phyloP scores from a whole-genome alignment of 1,284 basidiomycete genomes.

The Naganishia sp. region DNA sequence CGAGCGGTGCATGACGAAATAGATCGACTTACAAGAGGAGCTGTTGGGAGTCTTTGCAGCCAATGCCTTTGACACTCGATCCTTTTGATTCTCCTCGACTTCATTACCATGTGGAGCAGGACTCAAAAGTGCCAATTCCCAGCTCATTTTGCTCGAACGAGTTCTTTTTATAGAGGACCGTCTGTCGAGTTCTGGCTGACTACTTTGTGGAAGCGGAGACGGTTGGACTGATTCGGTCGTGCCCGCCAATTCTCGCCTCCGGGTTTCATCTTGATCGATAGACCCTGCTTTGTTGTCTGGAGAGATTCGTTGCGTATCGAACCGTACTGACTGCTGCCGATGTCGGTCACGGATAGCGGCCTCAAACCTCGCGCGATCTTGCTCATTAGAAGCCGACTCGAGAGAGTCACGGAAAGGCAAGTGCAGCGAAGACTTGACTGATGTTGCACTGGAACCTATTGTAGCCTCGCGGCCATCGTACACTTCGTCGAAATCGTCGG shows the following conservation, averaged over 20 bases:
- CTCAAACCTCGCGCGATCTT: conserved; percentile 13
- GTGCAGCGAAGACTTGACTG: neutral
- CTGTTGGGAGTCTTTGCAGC: neutral
- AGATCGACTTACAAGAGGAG: neutral
- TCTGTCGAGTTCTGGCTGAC: conserved; percentile 2
- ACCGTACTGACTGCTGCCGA: conserved; percentile 2
- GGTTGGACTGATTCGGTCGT: neutral
- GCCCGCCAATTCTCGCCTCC: too few species aligned
- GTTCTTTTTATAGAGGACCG: conserved; percentile 3
- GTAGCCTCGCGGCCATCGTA: neutral
- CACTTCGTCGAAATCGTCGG: conserved; percentile 16
- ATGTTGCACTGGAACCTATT: neutral
- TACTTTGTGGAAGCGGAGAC: neutral
- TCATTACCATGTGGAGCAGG: neutral
- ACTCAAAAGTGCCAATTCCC: conserved; percentile 22
- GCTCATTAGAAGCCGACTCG: neutral
- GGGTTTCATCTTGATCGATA: too few species aligned
- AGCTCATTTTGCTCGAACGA: conserved; percentile 17
- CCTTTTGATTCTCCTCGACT: conserved; percentile 7
- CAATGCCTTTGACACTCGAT: conserved; percentile 1
- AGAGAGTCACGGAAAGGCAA: neutral
- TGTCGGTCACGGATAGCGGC: conserved; percentile 10
- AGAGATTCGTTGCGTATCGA: neutral
- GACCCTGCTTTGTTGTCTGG: neutral
- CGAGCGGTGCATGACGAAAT: neutral